Conservation (phyloP, 352 stramenopile species). For the Pythium rhizo-oryzae region DNA sequence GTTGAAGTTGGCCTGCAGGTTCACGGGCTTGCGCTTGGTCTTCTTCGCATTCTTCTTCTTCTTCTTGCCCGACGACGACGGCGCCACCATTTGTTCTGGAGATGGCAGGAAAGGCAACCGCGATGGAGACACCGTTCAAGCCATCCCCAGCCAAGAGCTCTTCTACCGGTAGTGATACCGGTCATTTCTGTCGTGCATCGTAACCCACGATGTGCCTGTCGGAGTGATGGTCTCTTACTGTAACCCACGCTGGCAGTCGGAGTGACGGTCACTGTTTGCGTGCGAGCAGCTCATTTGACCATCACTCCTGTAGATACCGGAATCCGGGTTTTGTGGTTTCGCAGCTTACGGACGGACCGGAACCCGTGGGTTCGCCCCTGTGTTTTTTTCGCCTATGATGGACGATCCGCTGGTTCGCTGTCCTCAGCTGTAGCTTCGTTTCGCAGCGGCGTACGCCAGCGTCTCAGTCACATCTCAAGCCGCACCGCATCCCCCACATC, state of each 20-base stretch:
- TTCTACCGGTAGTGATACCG: not conserved
- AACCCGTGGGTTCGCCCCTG: constrained; percentile 14
- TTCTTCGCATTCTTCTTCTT: constrained; percentile 63
- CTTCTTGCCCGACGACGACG: constrained; percentile 67
- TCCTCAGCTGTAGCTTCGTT: not conserved
- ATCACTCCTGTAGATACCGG: constrained; percentile 20
- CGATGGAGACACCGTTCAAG: not conserved
- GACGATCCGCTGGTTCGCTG: constrained; percentile 17
- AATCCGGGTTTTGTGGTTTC: not conserved
- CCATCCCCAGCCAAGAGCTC: not conserved
- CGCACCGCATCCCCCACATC: not conserved
- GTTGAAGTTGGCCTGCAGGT: constrained; percentile 82
- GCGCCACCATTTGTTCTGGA: constrained; percentile 49
- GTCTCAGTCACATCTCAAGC: constrained; percentile 21
- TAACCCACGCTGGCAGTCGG: constrained; percentile 18
- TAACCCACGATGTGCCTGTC: not conserved
- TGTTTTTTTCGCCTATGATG: constrained; percentile 17
- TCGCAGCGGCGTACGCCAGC: constrained; percentile 14
- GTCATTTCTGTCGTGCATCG: not conserved
- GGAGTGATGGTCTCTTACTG: constrained; percentile 1
- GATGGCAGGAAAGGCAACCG: constrained; percentile 17
- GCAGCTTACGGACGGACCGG: no score
- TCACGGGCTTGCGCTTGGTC: constrained; percentile 80
- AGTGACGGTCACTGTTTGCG: constrained; percentile 16
- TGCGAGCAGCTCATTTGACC: constrained; percentile 1